Base-by-base conservation (phyloP, 2,329 filamentous ascomycete species). In the Dactylonectria estremocensis region DNA sequence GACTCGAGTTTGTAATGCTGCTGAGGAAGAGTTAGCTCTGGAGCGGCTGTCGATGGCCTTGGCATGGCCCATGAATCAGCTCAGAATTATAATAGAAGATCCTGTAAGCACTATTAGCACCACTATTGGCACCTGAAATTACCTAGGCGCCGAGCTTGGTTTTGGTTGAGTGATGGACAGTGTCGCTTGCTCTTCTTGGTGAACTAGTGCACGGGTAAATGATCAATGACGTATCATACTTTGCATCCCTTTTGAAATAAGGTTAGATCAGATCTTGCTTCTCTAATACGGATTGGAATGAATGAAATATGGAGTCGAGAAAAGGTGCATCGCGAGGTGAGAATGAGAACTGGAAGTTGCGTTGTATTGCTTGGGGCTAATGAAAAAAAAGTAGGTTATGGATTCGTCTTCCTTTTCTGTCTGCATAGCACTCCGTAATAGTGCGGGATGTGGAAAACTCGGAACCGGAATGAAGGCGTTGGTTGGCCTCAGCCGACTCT, bases 261-360 rank as follows among this genome's bases (percentile, higher is more conserved):
- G 50, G 59, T 54, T 61, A 24, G 58, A 54, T 54, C 49, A 20
- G 58, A 61, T 61, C 58, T 43, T 43, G 40, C 9, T 18, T 43
- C 46, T 20, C 20, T 14, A 14, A 14, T 24, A 57, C 24, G 24
- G 16, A 2, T 43, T 40, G 31, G 33, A 35, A 59, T 22, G 18
- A n/a, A 14, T 18, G 16, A n/a, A n/a, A 43, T n/a, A n/a, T 16
- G 37, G 40, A 6, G 40, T 43, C 4, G 40, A 16, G n/a, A 43
- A 43, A n/a, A 8, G 14, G 2, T 16, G 16, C 40, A 43, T 43
- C 16, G 14, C 16, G 40, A 43, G 35, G 6, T 43, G 40, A 16
- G n/a, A 43, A n/a, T 18, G 40, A n/a, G 40, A 43, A 43, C n/a
- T 18, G 37, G n/a, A n/a, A 43, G 40, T 16, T n/a, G 4, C 8